A percentile compares a stretch with the other conserved stretches of the same genome.
Conservation (phyloP, 2,329 filamentous ascomycete genomes). For the Fusarium buharicum region DNA sequence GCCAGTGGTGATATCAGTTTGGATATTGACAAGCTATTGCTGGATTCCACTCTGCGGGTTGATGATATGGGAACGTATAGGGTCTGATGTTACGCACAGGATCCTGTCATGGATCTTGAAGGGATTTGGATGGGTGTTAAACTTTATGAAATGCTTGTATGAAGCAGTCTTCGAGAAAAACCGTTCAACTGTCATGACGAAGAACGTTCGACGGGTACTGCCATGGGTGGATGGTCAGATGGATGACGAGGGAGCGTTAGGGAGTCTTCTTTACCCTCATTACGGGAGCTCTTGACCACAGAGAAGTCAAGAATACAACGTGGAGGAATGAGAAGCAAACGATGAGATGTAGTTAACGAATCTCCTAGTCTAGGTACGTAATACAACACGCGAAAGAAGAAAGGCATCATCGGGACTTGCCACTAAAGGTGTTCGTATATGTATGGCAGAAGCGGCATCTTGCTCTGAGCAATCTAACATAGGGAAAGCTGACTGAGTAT, state of each 20-base stretch:
- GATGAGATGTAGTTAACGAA: not conserved
- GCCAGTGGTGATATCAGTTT: slow-evolving; percentile 30
- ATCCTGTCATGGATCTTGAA: slow-evolving; percentile 14
- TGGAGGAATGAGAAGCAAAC: slow-evolving; percentile 6
- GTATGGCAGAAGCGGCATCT: not conserved
- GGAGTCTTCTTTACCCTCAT: slow-evolving; percentile 22
- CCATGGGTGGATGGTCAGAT: slow-evolving; percentile 26
- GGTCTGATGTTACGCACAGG: slow-evolving; percentile 27
- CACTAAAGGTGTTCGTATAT: not conserved
- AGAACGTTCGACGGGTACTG: slow-evolving; percentile 8
- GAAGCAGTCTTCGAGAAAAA: slow-evolving; percentile 1
- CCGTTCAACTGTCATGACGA: slow-evolving; percentile 7
- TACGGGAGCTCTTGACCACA: slow-evolving; percentile 8
- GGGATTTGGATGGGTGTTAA: slow-evolving; percentile 4
- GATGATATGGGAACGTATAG: slow-evolving; percentile 35
- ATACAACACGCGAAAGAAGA: not conserved
- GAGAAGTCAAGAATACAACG: not conserved
- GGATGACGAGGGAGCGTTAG: slow-evolving; percentile 22
- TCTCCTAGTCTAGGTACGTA: not conserved
- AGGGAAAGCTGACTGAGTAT: slow-evolving; percentile 1
- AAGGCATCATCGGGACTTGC: not conserved
- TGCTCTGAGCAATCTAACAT: no score
- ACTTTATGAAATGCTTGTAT: not conserved
- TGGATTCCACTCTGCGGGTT: slow-evolving; percentile 33
- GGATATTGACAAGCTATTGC: slow-evolving; percentile 34